Evolutionary conservation across 208 protist genomes (phyloP).

Genomic region (Trypanosoma cruzi): DNA sequence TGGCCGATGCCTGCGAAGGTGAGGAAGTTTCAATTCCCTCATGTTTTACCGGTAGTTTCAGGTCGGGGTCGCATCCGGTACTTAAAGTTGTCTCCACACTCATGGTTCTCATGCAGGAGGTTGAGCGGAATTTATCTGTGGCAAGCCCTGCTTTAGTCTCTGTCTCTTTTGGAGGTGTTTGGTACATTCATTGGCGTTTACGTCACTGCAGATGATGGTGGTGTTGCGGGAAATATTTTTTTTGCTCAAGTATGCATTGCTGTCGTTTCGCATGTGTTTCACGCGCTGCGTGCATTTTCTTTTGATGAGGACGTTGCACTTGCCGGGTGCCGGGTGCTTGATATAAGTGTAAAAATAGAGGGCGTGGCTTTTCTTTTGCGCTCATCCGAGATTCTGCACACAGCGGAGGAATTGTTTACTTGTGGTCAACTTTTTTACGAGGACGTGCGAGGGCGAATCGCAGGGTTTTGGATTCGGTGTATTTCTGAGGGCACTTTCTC

Average conservation of each 20-base stretch:
- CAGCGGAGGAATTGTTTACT: conserved; percentile 20
- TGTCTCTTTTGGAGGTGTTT: conserved; percentile 55
- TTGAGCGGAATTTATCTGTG: conserved; percentile 15
- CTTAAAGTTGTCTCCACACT: conserved; percentile 29
- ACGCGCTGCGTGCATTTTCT: conserved; percentile 38
- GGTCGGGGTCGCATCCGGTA: conserved; percentile 23
- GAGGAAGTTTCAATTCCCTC: conserved; percentile 74
- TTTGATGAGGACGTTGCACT: conserved; percentile 58
- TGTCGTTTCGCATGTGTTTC: conserved; percentile 49
- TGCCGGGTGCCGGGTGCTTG: conserved; percentile 58
- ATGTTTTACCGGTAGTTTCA: conserved; percentile 52
- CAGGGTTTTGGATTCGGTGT: conserved; percentile 28
- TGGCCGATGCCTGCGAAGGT: conserved; percentile 67
- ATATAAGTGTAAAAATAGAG: conserved; percentile 48
- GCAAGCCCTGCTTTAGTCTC: conserved; percentile 64
- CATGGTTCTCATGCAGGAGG: conserved; percentile 7
- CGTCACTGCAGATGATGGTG: conserved; percentile 33
- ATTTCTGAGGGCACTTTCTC: conserved; percentile 3
- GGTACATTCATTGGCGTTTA: conserved; percentile 62
- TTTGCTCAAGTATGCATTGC: conserved; percentile 38
- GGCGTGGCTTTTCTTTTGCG: conserved; percentile 11
- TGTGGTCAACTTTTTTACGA: conserved; percentile 21
- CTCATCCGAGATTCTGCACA: conserved; percentile 7
- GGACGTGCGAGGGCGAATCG: conserved; percentile 20
- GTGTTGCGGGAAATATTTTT: conserved; percentile 19